These are phyloP conservation scores for Ganoderma lingzhi DNA, from an alignment of 1,284 basidiomycete species.

Conservation along the genomic window DNA sequence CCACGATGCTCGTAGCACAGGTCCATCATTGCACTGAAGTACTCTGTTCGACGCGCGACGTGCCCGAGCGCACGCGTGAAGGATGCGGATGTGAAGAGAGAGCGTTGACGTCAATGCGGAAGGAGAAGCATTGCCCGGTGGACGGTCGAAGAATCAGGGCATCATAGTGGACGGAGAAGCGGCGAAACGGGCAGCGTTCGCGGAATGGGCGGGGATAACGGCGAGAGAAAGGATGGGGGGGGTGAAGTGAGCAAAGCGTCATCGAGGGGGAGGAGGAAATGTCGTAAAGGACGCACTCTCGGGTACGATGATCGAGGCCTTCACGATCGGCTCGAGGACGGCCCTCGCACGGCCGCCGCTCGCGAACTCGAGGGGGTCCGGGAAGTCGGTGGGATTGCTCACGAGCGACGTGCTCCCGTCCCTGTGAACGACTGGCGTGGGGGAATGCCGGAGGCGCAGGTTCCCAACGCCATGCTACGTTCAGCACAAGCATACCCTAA, in stretches of 20 bases:
- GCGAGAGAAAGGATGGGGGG: neutral
- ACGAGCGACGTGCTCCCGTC: constrained; percentile 71
- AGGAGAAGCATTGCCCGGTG: neutral
- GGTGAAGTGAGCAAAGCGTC: constrained; percentile 7
- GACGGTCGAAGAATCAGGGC: neutral
- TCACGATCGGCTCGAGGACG: constrained; percentile 90
- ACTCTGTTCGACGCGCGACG: constrained; percentile 54
- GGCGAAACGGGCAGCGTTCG: neutral
- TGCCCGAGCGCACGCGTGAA: constrained; percentile 6
- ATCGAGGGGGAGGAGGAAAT: constrained; percentile 7
- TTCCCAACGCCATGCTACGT: constrained; percentile 9
- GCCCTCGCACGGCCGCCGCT: constrained; percentile 65
- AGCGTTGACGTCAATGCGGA: neutral
- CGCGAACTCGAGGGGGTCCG: constrained; percentile 73
- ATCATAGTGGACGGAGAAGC: neutral
- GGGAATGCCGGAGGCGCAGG: neutral
- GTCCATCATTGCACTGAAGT: constrained; percentile 93
- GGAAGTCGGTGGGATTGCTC: constrained; percentile 94
- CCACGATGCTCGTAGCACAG: constrained; percentile 85
- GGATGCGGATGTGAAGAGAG: neutral
- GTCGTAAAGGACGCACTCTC: constrained; percentile 62
- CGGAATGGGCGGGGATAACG: neutral
- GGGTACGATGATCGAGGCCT: constrained; percentile 92
- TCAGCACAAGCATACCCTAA: constrained; percentile 25
- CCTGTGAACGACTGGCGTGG: constrained; percentile 71